Evolutionary conservation across 371 early-diverging fungal species (phyloP).

Genomic region (Mortierella sp.): DNA sequence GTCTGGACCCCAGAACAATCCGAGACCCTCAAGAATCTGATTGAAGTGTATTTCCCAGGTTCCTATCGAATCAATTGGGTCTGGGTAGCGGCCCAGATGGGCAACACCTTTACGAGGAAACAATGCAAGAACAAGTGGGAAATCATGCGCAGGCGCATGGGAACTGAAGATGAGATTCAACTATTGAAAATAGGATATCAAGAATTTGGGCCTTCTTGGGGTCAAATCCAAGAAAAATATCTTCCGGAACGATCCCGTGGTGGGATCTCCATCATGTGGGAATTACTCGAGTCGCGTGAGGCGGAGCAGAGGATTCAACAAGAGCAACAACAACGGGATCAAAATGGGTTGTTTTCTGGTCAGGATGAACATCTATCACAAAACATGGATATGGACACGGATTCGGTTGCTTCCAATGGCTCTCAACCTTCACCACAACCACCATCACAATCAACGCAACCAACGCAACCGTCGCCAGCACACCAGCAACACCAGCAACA

Average conservation of each 20-base stretch:
- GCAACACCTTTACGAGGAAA: slow-evolving; percentile 41
- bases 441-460: too few species aligned
- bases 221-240: slow-evolving; percentile 48
- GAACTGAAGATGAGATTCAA: slow-evolving; percentile 38
- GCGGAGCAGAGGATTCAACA: slow-evolving; percentile 6
- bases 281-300: slow-evolving; percentile 33
- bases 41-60: slow-evolving; percentile 44
- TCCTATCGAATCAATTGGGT: slow-evolving; percentile 51
- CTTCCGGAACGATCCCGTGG: slow-evolving; percentile 36
- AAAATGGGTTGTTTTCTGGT: too few species aligned
- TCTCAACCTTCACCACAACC: too few species aligned
- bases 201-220: slow-evolving; percentile 49
- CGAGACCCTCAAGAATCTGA: slow-evolving; percentile 38
- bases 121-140: slow-evolving; percentile 55
- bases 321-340: too few species aligned
- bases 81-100: slow-evolving; percentile 51
- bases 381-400: too few species aligned
- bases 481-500: too few species aligned
- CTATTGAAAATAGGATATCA: slow-evolving; percentile 34
- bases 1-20: slow-evolving; percentile 48
- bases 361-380: too few species aligned
- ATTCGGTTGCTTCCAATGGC: too few species aligned
- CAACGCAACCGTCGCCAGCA: too few species aligned
- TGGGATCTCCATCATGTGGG: slow-evolving; percentile 43
- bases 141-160: slow-evolving; percentile 48